Conservation (phyloP, 345 rosid genomes). For the Hibiscus mutabilis region DNA sequence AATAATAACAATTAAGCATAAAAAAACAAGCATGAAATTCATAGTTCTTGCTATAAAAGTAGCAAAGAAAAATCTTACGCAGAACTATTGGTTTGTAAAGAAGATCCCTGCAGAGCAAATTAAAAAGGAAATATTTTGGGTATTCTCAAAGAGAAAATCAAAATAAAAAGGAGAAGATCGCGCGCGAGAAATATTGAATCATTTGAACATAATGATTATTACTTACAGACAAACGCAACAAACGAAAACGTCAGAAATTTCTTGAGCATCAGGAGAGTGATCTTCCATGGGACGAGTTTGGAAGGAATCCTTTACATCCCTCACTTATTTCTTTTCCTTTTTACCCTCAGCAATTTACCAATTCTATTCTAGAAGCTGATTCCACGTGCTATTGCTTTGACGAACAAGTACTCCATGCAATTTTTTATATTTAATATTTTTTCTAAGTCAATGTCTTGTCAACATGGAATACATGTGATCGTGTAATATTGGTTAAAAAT, state of each 20-base stretch:
- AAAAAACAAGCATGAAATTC: neutral
- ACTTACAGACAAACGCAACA: slow-evolving; percentile 36
- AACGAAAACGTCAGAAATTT: slow-evolving; percentile 16
- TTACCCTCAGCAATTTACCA: too few species aligned
- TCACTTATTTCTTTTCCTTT: too few species aligned
- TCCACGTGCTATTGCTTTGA: too few species aligned
- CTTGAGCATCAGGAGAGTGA: slow-evolving; percentile 17
- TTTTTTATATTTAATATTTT: too few species aligned
- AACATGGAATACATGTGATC: too few species aligned
- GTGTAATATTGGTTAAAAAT: too few species aligned
- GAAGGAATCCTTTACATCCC: too few species aligned
- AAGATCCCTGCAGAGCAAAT: slow-evolving; percentile 61
- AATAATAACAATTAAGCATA: neutral
- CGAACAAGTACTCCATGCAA: too few species aligned
- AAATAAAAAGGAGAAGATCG: neutral
- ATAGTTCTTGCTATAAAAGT: neutral
- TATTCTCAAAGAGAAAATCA: too few species aligned
- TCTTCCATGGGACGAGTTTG: neutral
- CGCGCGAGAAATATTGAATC: neutral
- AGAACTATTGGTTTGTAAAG: slow-evolving; percentile 45
- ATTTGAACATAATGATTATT: neutral
- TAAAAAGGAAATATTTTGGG: neutral
- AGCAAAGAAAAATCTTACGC: neutral
- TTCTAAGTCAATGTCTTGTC: too few species aligned
- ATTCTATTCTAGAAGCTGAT: too few species aligned